These are phyloP conservation scores for Cryptosporidium meleagridis DNA, from an alignment of 169 alveolate species.

Conservation along the genomic window DNA sequence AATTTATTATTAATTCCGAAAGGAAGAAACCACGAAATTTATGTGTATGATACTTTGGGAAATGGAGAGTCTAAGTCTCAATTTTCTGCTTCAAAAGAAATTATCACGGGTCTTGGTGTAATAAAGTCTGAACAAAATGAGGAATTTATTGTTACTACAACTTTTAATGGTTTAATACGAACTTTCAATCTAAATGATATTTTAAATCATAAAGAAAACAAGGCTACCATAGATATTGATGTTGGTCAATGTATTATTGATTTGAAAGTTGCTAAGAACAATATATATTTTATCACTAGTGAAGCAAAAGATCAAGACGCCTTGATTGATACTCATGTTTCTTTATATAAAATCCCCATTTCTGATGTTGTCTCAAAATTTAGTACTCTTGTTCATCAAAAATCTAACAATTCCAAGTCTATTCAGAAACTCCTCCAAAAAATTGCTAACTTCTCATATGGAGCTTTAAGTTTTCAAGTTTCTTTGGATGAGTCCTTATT, in stretches of 20 bases:
- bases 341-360: neutral
- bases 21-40: slow-evolving; percentile 27
- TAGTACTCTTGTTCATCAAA: neutral
- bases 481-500: slow-evolving; percentile 45
- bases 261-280: slow-evolving; percentile 2
- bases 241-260: slow-evolving; percentile 2
- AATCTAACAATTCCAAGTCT: neutral
- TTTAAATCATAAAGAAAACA: neutral
- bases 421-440: neutral
- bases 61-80: neutral
- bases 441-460: slow-evolving; percentile 23
- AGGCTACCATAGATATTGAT: neutral
- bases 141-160: slow-evolving; percentile 21
- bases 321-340: neutral
- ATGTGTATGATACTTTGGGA: slow-evolving; percentile 48
- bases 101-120: slow-evolving; percentile 6
- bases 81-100: neutral
- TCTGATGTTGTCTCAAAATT: neutral
- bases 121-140: neutral
- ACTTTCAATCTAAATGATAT: neutral
- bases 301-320: neutral
- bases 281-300: neutral
- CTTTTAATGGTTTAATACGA: slow-evolving; percentile 8
- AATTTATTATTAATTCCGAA: slow-evolving; percentile 34
- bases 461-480: slow-evolving; percentile 37